Evolutionary conservation across 257 asterid species (phyloP).

Genomic region (Nicotiana obtusifolia): DNA sequence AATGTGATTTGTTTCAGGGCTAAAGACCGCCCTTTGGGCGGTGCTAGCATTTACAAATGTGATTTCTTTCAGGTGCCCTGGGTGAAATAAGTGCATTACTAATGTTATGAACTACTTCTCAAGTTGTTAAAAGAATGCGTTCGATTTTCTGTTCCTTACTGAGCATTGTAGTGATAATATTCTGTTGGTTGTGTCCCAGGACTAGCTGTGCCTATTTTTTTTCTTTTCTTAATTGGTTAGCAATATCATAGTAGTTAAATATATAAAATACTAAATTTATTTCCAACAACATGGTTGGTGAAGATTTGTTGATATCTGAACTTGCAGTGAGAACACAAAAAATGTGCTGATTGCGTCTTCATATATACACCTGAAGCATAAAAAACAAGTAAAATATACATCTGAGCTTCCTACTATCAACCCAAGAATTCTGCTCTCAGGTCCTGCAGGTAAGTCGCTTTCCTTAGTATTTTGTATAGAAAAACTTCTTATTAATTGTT

Average conservation of each 20-base stretch:
- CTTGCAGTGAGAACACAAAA: constrained; percentile 82
- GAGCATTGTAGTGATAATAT: background rate
- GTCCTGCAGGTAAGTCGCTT: constrained; percentile 72
- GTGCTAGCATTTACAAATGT: too few relatives aligned
- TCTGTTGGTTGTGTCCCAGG: background rate
- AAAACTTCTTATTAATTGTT: background rate
- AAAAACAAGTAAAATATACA: constrained; percentile 56
- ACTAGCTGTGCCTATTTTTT: background rate
- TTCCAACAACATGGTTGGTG: background rate
- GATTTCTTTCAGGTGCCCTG: background rate
- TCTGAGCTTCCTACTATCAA: constrained; percentile 76
- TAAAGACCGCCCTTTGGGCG: too few relatives aligned
- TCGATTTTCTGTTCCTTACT: background rate
- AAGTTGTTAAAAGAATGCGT: background rate
- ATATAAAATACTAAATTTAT: background rate
- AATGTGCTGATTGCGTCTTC: constrained; percentile 79
- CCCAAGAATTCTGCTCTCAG: constrained; percentile 84
- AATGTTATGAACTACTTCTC: background rate
- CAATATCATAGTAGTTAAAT: background rate
- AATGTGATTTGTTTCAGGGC: background rate
- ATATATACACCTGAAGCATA: constrained; percentile 71
- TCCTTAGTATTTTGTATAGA: background rate
- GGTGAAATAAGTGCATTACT: background rate
- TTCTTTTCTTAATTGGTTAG: background rate
- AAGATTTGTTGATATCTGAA: constrained; percentile 14